Percentiles rank a stretch among this genome's conserved stretches.
These are phyloP conservation scores for Tricholomella constricta DNA, from an alignment of 768 basidiomycete species.

Conservation along the genomic window DNA sequence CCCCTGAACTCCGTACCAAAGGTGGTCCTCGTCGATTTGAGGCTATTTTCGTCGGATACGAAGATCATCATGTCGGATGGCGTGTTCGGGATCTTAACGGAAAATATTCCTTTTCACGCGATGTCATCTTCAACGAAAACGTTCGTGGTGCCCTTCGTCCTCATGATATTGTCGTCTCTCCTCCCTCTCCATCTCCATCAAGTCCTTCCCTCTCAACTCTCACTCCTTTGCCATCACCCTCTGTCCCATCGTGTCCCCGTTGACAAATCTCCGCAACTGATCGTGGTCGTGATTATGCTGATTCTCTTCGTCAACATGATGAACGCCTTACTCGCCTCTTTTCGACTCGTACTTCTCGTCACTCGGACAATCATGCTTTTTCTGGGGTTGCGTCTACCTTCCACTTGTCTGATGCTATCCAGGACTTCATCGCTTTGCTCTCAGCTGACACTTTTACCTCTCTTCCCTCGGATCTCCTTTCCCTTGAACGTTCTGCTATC, in stretches of 20 bases:
- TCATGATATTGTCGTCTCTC: no score
- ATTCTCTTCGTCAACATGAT: not conserved
- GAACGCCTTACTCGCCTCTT: not conserved
- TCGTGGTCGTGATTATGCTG: no score
- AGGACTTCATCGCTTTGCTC: not conserved
- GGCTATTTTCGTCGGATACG: no score
- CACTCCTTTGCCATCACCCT: not conserved
- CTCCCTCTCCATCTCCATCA: not conserved
- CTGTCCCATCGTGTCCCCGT: not conserved
- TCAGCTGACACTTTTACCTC: not conserved
- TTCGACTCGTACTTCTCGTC: not conserved
- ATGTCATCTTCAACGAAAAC: slow-evolving; percentile 37
- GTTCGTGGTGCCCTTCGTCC: slow-evolving; percentile 20
- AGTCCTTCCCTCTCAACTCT: not conserved
- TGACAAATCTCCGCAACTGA: not conserved
- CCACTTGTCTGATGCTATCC: not conserved
- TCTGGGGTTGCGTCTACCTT: no score
- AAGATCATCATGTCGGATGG: slow-evolving; percentile 26
- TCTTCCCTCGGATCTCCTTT: not conserved
- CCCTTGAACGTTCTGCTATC: not conserved
- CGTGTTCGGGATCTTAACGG: slow-evolving; percentile 16
- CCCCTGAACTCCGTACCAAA: slow-evolving; percentile 18
- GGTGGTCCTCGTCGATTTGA: slow-evolving; percentile 7
- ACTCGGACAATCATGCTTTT: no score
- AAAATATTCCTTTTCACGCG: slow-evolving; percentile 22